Conservation (phyloP, 352 stramenopile genomes). For the Globisporangium paroecandrum region DNA sequence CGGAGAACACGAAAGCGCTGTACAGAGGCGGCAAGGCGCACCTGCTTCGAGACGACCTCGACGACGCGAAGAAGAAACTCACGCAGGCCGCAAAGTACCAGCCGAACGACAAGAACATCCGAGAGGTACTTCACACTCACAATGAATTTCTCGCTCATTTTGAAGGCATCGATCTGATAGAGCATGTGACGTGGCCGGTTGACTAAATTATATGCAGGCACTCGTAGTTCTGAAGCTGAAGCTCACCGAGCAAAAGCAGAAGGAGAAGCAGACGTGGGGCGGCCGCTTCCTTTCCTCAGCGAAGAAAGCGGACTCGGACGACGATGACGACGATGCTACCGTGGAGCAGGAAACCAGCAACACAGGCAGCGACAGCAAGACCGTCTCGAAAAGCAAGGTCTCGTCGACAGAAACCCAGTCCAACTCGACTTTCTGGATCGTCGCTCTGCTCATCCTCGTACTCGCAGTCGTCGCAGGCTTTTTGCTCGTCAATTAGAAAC, state of each 20-base stretch:
- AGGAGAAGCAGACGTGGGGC: constrained; percentile 74
- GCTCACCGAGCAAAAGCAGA: constrained; percentile 42
- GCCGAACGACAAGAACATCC: constrained; percentile 70
- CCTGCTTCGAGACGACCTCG: constrained; percentile 52
- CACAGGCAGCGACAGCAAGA: background rate
- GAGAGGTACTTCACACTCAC: constrained; percentile 28
- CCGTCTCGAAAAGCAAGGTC: background rate
- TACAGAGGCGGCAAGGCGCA: constrained; percentile 71
- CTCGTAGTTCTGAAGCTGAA: constrained; percentile 49
- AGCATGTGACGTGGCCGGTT: background rate
- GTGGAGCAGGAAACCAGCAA: background rate
- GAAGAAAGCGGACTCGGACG: constrained; percentile 16
- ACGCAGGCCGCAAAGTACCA: constrained; percentile 52
- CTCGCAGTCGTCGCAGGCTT: constrained; percentile 32
- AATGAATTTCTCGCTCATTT: background rate
- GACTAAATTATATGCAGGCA: constrained; percentile 24
- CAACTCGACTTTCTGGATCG: constrained; percentile 30
- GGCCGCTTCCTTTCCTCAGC: constrained; percentile 34
- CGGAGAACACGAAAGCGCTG: constrained; percentile 78
- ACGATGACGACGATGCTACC: constrained; percentile 24
- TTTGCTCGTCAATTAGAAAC: constrained; percentile 18
- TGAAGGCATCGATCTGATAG: background rate
- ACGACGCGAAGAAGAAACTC: constrained; percentile 60
- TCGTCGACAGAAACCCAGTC: constrained; percentile 11
- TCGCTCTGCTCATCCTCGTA: constrained; percentile 35